Evolutionary conservation across 306 rosid genomes (phyloP).

Genomic region (Casuarina cunninghamiana): DNA sequence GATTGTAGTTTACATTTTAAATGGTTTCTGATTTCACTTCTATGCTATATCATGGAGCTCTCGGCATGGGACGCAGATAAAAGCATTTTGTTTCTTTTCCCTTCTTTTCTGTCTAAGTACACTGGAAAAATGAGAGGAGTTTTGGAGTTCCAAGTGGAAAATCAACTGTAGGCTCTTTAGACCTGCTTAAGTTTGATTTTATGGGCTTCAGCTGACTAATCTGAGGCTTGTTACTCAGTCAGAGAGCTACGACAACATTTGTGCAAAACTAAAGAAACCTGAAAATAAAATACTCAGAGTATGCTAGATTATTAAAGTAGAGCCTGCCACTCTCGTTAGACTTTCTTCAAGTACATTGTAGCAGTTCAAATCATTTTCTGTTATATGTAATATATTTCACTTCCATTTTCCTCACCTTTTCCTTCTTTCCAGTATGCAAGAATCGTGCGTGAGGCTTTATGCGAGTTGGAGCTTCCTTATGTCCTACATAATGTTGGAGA

Average conservation of each 20-base stretch:
- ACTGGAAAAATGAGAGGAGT: neutral
- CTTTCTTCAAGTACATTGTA: neutral
- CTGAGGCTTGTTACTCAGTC: neutral
- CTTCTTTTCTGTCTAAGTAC: neutral
- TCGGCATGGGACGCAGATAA: neutral
- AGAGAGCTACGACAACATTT: slow-evolving; percentile 4
- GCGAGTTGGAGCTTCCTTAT: slow-evolving; percentile 94
- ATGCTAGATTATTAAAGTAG: neutral
- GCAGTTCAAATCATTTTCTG: neutral
- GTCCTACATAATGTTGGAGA: slow-evolving; percentile 82
- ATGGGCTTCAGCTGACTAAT: neutral
- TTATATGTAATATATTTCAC: neutral
- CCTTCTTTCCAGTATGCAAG: slow-evolving; percentile 60
- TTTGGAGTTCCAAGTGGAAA: neutral
- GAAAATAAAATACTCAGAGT: neutral
- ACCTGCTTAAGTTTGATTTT: neutral
- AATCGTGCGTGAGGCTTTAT: slow-evolving; percentile 92
- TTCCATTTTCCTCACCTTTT: neutral
- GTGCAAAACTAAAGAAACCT: neutral
- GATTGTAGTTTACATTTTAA: neutral
- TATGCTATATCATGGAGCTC: neutral
- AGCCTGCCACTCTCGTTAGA: neutral
- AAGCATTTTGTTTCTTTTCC: neutral
- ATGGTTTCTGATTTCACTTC: neutral
- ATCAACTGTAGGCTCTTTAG: neutral